These are phyloP conservation scores for Globisporangium viniferum DNA, from an alignment of 352 stramenopile genomes.

Conservation along the genomic window DNA sequence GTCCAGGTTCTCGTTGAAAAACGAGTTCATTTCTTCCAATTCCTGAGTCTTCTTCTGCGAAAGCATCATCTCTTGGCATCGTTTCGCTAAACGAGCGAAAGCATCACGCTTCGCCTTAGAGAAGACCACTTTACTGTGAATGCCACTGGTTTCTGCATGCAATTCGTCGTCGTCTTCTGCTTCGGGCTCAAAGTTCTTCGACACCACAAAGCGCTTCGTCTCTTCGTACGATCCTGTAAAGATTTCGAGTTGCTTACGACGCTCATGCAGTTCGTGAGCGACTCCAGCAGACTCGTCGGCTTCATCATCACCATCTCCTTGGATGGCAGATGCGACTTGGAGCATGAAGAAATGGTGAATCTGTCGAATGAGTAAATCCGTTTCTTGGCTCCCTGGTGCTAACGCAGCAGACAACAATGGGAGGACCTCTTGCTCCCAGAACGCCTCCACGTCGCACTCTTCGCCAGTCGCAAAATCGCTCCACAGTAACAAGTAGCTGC, in stretches of 20 bases:
- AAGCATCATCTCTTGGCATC: slow-evolving; percentile 42
- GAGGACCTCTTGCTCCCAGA: slow-evolving; percentile 39
- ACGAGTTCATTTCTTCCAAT: slow-evolving; percentile 55
- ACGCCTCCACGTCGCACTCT: slow-evolving; percentile 23
- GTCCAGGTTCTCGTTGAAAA: slow-evolving; percentile 62
- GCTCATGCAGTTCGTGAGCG: background rate
- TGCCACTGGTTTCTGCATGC: background rate
- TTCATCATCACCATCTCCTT: background rate
- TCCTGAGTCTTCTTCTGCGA: slow-evolving; percentile 61
- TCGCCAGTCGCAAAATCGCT: slow-evolving; percentile 26
- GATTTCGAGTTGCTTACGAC: slow-evolving; percentile 2
- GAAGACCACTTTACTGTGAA: background rate
- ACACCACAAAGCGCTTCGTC: slow-evolving; percentile 12
- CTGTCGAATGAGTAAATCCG: slow-evolving; percentile 20
- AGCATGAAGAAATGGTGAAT: slow-evolving; percentile 52
- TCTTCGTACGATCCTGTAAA: slow-evolving; percentile 13
- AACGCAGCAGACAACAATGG: slow-evolving; percentile 11
- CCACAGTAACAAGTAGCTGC: slow-evolving; percentile 48
- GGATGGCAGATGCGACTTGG: slow-evolving; percentile 18
- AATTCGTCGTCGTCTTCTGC: slow-evolving; percentile 5
- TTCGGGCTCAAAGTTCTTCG: slow-evolving; percentile 11
- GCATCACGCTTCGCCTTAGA: slow-evolving; percentile 3
- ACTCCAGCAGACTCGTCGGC: background rate
- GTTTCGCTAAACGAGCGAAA: slow-evolving; percentile 34
- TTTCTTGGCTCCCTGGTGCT: slow-evolving; percentile 2